A percentile compares a stretch with the other conserved stretches of the same genome.
Conservation (phyloP, 202 grass and related monocot species). For the Dendrocalamus latiflorus region DNA sequence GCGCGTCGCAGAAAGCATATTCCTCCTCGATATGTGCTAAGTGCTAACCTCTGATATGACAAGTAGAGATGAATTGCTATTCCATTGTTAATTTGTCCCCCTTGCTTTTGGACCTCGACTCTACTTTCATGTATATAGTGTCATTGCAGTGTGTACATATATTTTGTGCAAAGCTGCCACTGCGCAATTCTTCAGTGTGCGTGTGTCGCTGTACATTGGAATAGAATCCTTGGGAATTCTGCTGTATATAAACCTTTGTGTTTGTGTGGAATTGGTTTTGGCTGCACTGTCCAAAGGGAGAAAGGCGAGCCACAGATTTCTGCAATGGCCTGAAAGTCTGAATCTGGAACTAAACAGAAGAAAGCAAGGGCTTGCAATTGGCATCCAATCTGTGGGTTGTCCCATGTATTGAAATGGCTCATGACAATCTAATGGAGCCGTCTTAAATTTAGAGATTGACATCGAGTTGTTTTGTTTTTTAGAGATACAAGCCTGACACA, state of each 20-base stretch:
- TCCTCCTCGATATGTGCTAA: slow-evolving; percentile 7
- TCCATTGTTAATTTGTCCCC: slow-evolving; percentile 26
- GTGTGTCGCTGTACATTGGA: slow-evolving; percentile 26
- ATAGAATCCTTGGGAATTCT: slow-evolving; percentile 22
- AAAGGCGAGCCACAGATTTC: no score
- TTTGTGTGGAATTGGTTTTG: background rate
- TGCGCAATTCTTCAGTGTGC: slow-evolving; percentile 22
- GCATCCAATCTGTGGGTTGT: no score
- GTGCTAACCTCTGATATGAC: slow-evolving; percentile 32
- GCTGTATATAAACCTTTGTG: slow-evolving; percentile 29
- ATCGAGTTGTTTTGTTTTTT: no score
- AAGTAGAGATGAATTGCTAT: slow-evolving; percentile 30
- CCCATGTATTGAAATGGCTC: no score
- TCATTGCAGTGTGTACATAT: slow-evolving; percentile 39
- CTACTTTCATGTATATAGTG: slow-evolving; percentile 16
- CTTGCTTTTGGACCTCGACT: slow-evolving; percentile 27
- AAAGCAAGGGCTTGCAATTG: no score
- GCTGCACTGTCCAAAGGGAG: no score
- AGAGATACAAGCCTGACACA: no score
- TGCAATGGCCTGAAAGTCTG: no score
- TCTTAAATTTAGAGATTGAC: no score
- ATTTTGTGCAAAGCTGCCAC: slow-evolving; percentile 10
- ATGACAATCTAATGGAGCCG: no score
- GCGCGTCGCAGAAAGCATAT: slow-evolving; percentile 18
- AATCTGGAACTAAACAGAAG: no score